Base-by-base conservation (phyloP, 2,329 filamentous ascomycete genomes). In the Diaporthe destruens region DNA sequence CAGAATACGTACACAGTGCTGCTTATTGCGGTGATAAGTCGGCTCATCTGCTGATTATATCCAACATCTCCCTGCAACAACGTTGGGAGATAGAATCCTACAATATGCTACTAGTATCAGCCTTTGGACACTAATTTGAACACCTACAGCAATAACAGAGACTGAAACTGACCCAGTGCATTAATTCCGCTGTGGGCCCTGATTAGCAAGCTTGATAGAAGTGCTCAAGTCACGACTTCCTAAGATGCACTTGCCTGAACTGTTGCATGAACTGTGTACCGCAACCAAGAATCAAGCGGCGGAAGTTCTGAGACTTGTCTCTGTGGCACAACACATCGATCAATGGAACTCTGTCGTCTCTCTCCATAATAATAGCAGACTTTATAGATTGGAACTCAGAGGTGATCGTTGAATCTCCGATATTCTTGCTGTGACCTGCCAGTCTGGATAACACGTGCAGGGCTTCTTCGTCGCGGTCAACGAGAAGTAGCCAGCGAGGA, bases 391-490 rank as follows among this genome's bases (percentile, higher is more conserved):
- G 77, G 56, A 80, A 82, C 66, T 84, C 81, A 4, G 77, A 76
- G 1, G 75, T 77, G 1, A 84, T 80, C 0, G 76, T 71, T 1
- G 76, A 72, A 51, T 81, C 78, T 2, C 79, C 72, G 1, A 77
- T 75, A 4, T 73, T 71, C 39, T 73, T 51, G 73, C 73, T 85
- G 75, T 90, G 81, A 23, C 86, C 85, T 72, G 88, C 88, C 72
- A 89, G 89, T 74, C 87, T 87, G 9, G 87, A 84, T 72, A 93
- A 84, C 6, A 88, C 86, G 7, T 84, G 80, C n/a, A 87, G 80
- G 0, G 89, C 89, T 72, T 90, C 84, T 14, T 90, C 87, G 20
- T 86, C 83, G n/a, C 87, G 86, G 72, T 89, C 87, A 71, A 89
- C 76, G 11, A 86, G 79, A 25, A 88, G 77, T n/a, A 88, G 78